Conservation (phyloP, 371 early-diverging fungal species). For the Lichtheimia ramosa region DNA sequence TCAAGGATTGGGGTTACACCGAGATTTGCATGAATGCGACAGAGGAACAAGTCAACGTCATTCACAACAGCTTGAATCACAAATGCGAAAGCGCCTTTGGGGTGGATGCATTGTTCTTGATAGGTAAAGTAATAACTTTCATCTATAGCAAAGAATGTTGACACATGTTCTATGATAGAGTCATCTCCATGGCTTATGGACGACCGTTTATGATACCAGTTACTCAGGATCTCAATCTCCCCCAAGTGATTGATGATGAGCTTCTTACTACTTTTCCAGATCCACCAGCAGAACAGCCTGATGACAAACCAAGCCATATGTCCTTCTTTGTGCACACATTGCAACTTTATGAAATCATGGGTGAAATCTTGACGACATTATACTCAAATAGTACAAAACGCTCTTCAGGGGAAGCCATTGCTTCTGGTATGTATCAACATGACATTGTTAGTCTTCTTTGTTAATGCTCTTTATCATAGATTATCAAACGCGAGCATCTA, state of each 20-base stretch:
- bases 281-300: conserved; percentile 19
- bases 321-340: conserved; percentile 24
- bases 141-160: background rate
- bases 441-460: too few relatives aligned
- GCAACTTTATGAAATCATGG: conserved; percentile 28
- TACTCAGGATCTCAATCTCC: conserved; percentile 14
- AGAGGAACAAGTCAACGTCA: background rate
- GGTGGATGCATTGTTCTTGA: conserved; percentile 29
- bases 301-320: conserved; percentile 27
- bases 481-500: conserved; percentile 9
- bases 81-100: conserved; percentile 24
- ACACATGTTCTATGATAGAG: conserved; percentile 3
- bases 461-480: background rate
- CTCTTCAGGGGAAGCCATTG: background rate
- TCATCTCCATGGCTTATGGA: conserved; percentile 31
- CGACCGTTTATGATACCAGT: conserved; percentile 31
- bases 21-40: conserved; percentile 13
- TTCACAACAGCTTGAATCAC: conserved; percentile 15
- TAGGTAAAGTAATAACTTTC: conserved; percentile 9
- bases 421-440: too few relatives aligned
- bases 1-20: conserved; percentile 26
- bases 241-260: conserved; percentile 26
- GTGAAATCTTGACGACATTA: conserved; percentile 23
- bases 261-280: conserved; percentile 13
- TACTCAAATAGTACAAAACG: conserved; percentile 19